A percentile compares a stretch with the other conserved stretches of the same genome.
phyloP scores from a whole-genome alignment of 2,329 filamentous ascomycete genomes.

The Leptoxyphium fumago region DNA sequence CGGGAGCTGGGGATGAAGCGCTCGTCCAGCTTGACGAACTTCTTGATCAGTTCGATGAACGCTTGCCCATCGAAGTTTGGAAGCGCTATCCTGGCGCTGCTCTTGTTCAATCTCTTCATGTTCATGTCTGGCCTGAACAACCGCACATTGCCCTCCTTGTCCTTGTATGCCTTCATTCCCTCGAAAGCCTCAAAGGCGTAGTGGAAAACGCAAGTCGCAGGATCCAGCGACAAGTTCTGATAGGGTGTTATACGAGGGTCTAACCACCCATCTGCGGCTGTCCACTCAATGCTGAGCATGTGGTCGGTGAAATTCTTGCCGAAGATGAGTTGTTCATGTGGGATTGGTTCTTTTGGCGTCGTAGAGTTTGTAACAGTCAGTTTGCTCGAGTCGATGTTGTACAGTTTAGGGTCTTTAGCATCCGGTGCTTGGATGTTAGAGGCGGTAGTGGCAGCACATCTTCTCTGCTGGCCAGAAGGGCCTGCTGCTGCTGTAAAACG shows the following conservation, averaged over 20 bases:
- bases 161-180: constrained; percentile 98
- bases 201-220: constrained; percentile 93
- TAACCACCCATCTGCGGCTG: constrained; percentile 67
- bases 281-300: constrained; percentile 95
- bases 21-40: constrained; percentile 66
- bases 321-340: constrained; percentile 75
- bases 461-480: not conserved
- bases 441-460: constrained; percentile 14
- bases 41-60: constrained; percentile 67
- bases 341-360: constrained; percentile 57
- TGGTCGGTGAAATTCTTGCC: constrained; percentile 90
- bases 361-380: constrained; percentile 61
- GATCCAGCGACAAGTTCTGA: constrained; percentile 92
- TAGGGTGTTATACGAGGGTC: constrained; percentile 76
- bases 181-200: constrained; percentile 98
- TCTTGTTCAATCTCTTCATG: constrained; percentile 89
- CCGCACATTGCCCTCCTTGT: constrained; percentile 60
- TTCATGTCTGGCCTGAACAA: constrained; percentile 93
- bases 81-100: constrained; percentile 77
- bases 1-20: constrained; percentile 66
- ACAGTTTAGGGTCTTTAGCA: constrained; percentile 37
- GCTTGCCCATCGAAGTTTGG: constrained; percentile 65
- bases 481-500: not conserved
- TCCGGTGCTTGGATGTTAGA: constrained; percentile 32
- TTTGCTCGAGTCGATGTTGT: constrained; percentile 61